Conservation (phyloP, 129 eudicot genomes). For the Arctium minus region DNA sequence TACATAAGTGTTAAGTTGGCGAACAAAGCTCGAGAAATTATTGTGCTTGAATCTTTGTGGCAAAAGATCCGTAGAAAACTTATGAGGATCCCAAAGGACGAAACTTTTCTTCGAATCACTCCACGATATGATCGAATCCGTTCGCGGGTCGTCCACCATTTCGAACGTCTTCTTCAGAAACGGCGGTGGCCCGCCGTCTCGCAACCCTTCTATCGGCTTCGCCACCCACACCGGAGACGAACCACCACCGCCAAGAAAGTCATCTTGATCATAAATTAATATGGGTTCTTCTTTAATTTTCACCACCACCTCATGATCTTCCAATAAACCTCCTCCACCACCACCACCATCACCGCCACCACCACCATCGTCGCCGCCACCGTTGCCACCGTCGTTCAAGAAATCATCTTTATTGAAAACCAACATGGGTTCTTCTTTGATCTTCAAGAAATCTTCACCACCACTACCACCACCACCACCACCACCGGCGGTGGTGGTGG, state of each 20-base stretch:
- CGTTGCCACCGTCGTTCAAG: not conserved
- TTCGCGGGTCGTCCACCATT: constrained; percentile 80
- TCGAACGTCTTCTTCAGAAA: constrained; percentile 78
- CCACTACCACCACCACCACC: not conserved
- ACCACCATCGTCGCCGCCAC: not conserved
- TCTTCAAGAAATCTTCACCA: constrained; percentile 1
- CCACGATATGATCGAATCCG: constrained; percentile 85
- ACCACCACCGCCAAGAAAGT: constrained; percentile 5
- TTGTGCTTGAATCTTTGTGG: constrained; percentile 81
- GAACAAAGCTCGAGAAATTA: constrained; percentile 87
- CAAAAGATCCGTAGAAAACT: constrained; percentile 61
- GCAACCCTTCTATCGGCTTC: constrained; percentile 61
- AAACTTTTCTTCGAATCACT: constrained; percentile 46
- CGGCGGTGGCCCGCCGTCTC: constrained; percentile 83
- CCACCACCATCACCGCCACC: no score
- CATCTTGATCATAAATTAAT: constrained; percentile 5
- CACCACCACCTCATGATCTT: not conserved
- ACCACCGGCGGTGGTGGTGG: not conserved
- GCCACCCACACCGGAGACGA: constrained; percentile 19
- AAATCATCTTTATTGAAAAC: constrained; percentile 10
- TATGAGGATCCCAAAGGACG: constrained; percentile 84
- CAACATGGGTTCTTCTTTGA: constrained; percentile 7
- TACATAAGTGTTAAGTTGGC: constrained; percentile 93
- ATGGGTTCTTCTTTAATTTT: constrained; percentile 33
- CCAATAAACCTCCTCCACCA: not conserved